phyloP scores from a whole-genome alignment of 305 asterid species.

The Solanum hybrid region DNA sequence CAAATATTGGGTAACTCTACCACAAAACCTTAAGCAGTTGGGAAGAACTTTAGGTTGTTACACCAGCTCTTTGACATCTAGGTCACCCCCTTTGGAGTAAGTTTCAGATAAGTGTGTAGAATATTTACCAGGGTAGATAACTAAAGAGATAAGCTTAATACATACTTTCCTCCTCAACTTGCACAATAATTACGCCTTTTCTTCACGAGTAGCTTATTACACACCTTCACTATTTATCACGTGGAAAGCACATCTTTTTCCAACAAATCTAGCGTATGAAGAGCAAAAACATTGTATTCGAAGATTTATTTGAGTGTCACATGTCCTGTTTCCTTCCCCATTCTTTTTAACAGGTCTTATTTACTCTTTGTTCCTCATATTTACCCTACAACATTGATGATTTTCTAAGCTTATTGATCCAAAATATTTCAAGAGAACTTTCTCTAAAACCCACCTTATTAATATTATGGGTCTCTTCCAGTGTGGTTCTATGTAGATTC shows the following conservation, averaged over 20 bases:
- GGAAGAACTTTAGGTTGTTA: background rate
- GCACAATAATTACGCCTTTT: background rate
- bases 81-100: background rate
- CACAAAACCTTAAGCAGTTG: background rate
- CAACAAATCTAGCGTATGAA: background rate
- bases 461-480: background rate
- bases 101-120: background rate
- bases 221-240: background rate
- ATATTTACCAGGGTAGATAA: background rate
- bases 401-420: background rate
- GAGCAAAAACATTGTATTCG: background rate
- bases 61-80: background rate
- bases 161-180: background rate
- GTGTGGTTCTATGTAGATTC: background rate
- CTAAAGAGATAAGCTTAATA: background rate
- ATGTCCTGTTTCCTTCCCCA: background rate
- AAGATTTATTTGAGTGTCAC: background rate
- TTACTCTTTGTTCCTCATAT: background rate
- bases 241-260: background rate
- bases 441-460: background rate
- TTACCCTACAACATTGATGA: background rate
- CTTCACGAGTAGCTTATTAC: background rate
- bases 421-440: background rate
- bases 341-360: background rate
- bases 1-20: background rate